Evolutionary conservation across 2,329 filamentous ascomycete genomes (phyloP), one percentile per base, ranked within the genome.

Genomic region (Fusarium vanettenii): DNA sequence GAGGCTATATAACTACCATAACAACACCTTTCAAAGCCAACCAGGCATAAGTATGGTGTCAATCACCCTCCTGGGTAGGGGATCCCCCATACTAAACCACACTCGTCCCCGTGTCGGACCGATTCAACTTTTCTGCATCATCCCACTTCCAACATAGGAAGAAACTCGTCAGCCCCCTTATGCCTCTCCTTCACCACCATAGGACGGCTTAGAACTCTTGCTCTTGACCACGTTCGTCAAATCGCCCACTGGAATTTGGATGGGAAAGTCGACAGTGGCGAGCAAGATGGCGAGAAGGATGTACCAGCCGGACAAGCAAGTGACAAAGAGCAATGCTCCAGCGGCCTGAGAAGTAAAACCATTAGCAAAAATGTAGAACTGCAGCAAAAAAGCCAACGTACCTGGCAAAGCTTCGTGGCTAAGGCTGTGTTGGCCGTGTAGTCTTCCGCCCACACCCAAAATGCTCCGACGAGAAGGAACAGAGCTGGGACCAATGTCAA

Each of bases 401-500:
- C 61, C 61, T 43, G 11, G 16, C 50, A 67, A 6, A 64, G 50
- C 4, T 22, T 27, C 22, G 31, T 60, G 2, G 76, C 68, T 45
- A 64, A 61, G 4, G 20, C 29, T 1, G 72, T 72, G 48, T 79
- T 80, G n/a, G 64, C 75, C 6, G 43, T 35, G 6, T 69, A 73
- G 60, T 78, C 73, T 2, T 63, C 69, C 0, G 90, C 90, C n/a
- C 87, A 74, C 11, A 88, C 80, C 85, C 88, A 92, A 80, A 90
- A 93, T 0, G 87, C 86, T 1, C 85, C 90, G 0, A 91, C 86
- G 31, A 94, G 85, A n/a, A 90, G 84, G 8, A 81, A 80, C 76
- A 94, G 93, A 2, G 86, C 84, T 5, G 90, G 78, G 11, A 89
- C 80, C 8, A 94, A 87, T 0, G 85, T 85, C 63, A 90, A 75